Percentiles rank a stretch among this genome's conserved stretches.
Conservation (phyloP, 768 basidiomycete species). For the Hygrophoropsis aurantiaca region DNA sequence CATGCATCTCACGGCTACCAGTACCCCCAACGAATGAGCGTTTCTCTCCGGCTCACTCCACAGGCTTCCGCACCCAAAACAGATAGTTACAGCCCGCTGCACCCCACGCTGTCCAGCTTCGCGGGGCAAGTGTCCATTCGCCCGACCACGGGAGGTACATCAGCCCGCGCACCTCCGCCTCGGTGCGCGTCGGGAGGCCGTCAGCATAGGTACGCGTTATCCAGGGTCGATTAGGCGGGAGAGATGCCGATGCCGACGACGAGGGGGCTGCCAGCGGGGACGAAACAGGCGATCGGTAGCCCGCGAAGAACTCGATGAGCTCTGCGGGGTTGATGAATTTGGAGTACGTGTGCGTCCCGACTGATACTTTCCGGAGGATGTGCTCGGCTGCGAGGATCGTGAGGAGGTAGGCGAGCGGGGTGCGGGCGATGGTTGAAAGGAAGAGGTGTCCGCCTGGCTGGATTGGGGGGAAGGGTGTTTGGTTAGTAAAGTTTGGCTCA, state of each 20-base stretch:
- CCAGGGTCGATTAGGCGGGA: slow-evolving; percentile 45
- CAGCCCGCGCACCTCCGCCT: slow-evolving; percentile 81
- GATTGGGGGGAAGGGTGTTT: neutral
- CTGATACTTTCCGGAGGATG: slow-evolving; percentile 73
- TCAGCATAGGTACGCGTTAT: slow-evolving; percentile 50
- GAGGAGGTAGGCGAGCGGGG: slow-evolving; percentile 67
- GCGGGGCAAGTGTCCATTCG: slow-evolving; percentile 68
- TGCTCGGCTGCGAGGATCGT: slow-evolving; percentile 82
- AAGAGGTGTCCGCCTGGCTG: slow-evolving; percentile 96
- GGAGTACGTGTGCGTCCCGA: slow-evolving; percentile 87
- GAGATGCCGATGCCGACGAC: neutral
- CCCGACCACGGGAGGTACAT: slow-evolving; percentile 72
- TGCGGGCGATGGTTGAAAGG: slow-evolving; percentile 92
- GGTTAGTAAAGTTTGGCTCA: slow-evolving; percentile 3
- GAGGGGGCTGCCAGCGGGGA: slow-evolving; percentile 13
- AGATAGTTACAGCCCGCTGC: slow-evolving; percentile 73
- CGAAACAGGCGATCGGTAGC: slow-evolving; percentile 38
- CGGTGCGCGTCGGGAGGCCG: slow-evolving; percentile 53
- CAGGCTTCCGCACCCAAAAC: slow-evolving; percentile 84
- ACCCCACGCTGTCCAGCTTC: slow-evolving; percentile 44
- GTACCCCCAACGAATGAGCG: neutral
- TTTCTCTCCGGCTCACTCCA: slow-evolving; percentile 6
- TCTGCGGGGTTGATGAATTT: slow-evolving; percentile 91
- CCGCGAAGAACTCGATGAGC: slow-evolving; percentile 77
- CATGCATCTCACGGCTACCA: slow-evolving; percentile 12